Conservation (phyloP, 176 grass and related monocot genomes). For the Carex kokanica region DNA sequence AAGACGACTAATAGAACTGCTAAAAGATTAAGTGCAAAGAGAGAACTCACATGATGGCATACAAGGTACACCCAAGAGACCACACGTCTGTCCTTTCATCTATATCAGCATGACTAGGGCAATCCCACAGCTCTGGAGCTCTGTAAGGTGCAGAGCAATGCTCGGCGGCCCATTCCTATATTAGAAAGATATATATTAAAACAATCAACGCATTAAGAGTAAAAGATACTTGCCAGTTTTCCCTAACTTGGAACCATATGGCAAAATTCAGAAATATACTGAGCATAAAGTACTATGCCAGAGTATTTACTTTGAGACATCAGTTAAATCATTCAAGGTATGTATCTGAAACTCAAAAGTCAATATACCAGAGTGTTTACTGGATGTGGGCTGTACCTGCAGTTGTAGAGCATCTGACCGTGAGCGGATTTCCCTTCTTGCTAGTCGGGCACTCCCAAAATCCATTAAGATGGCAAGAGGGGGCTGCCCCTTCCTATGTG, state of each 20-base stretch:
- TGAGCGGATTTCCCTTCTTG: conserved; percentile 78
- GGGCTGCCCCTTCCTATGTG: conserved; percentile 51
- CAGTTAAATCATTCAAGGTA: neutral
- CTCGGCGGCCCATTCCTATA: conserved; percentile 53
- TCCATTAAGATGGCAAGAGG: conserved; percentile 91
- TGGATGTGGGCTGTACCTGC: conserved; percentile 40
- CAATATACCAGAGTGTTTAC: neutral
- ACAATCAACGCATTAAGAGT: neutral
- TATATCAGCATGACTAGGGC: conserved; percentile 73
- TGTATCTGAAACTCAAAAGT: neutral
- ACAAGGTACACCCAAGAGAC: conserved; percentile 91
- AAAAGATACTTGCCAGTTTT: neutral
- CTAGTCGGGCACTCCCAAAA: conserved; percentile 82
- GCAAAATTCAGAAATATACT: neutral
- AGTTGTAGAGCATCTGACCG: conserved; percentile 76
- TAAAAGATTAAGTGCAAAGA: conserved; percentile 17
- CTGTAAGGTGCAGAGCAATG: conserved; percentile 95
- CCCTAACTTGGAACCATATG: neutral
- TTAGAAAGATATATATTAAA: neutral
- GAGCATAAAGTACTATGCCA: neutral
- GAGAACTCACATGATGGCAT: conserved; percentile 82
- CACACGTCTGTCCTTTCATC: conserved; percentile 95
- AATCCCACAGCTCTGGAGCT: conserved; percentile 95
- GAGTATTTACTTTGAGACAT: neutral
- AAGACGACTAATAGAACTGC: neutral